Base-by-base conservation (phyloP, 805 yeast genomes). In the Candida ipomoeae region DNA sequence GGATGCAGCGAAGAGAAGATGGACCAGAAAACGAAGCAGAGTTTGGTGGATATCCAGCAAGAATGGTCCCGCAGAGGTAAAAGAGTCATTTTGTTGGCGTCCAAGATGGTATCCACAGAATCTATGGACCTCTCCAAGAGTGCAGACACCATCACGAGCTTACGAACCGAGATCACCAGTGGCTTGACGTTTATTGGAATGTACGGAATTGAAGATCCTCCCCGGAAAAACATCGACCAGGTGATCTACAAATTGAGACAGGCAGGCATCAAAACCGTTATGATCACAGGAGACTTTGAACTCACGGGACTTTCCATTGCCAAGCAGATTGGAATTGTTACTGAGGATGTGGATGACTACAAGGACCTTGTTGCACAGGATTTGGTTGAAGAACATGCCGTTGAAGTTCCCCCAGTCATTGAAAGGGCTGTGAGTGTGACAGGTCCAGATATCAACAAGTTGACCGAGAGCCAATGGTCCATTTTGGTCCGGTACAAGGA, bases 271-370 rank as follows among this genome's bases (percentile, higher is more conserved):
- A 71, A 65, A 43, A 61, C 69, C 14, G 66, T 67, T 6, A 74
- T 75, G 78, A 70, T 74, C 20, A 75, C 79, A n/a, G 83, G 84
- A 51, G 84, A 80, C 60, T 78, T 72, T 53, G 79, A 75, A 55
- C 62, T 74, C 13, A 79, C 83, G 29, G 83, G 79, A 0, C 66
- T 74, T 34, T 71, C 80, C 2, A 79, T 79, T 54, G 81, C 80
- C 3, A 68, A 69, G 35, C 71, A 73, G 49, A 64, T 72, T 60
- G 75, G 75, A 14, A 72, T 73, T 29, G 53, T 71, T 3, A 61
- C 62, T 36, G 63, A 62, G 36, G 59, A 50, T 2, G 55, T 63
- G 21, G 63, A 63, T 50, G 53, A 45, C 7, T 51, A 55, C 33
- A 52, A 53, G 2, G 59, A 58, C 34, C 54, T 68, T 15, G 49